Evolutionary conservation across 2,329 filamentous ascomycete genomes (phyloP).

Genomic region (Aspergillus amoenus): DNA sequence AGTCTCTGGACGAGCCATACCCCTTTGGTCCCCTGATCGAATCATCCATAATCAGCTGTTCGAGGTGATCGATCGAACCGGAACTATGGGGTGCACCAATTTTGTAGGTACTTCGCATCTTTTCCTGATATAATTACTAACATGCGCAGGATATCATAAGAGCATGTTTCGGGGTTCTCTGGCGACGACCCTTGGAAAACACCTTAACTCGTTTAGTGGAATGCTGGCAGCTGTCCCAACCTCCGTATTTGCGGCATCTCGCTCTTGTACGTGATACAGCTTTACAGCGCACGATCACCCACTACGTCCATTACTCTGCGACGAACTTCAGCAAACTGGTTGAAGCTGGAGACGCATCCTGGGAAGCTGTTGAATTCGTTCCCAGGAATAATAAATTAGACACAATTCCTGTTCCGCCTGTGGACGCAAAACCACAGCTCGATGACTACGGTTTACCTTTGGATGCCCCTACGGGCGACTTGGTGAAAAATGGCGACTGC

Average conservation of each 20-base stretch:
- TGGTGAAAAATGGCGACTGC: conserved; percentile 43
- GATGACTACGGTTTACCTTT: conserved; percentile 52
- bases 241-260: conserved; percentile 56
- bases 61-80: conserved; percentile 48
- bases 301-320: conserved; percentile 57
- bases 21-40: conserved; percentile 57
- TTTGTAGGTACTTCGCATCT: conserved; percentile 30
- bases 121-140: neutral
- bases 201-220: conserved; percentile 54
- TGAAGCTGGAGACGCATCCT: conserved; percentile 48
- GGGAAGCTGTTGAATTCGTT: conserved; percentile 52
- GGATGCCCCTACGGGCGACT: conserved; percentile 31
- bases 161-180: conserved; percentile 51
- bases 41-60: conserved; percentile 54
- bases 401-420: conserved; percentile 26
- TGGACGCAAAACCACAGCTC: conserved; percentile 34
- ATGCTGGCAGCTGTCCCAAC: conserved; percentile 59
- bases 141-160: conserved; percentile 39
- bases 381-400: conserved; percentile 32
- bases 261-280: conserved; percentile 56
- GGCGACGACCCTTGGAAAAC: conserved; percentile 55
- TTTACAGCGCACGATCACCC: conserved; percentile 46
- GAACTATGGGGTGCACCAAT: conserved; percentile 51
- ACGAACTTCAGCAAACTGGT: conserved; percentile 55
- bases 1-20: conserved; percentile 40